Conservation (phyloP, 2,329 filamentous ascomycete genomes). For the Calonectria honghensis region DNA sequence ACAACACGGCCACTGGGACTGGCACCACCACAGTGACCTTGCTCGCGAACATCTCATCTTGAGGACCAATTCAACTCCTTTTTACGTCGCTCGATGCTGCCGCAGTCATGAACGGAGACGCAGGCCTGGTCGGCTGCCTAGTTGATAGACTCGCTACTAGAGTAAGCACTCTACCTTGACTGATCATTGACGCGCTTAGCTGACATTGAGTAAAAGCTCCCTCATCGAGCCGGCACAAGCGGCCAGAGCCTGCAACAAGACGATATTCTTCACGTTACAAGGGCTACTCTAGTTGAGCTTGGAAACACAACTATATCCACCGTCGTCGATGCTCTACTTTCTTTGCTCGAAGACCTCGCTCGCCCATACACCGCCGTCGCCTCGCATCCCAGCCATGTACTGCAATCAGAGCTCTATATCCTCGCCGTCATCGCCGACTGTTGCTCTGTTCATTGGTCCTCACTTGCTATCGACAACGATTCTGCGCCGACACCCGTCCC, state of each 20-base stretch:
- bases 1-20: conserved; percentile 27
- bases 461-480: conserved; percentile 59
- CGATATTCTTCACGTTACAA: conserved; percentile 76
- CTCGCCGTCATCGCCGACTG: conserved; percentile 79
- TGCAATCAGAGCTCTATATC: conserved; percentile 80
- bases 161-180: conserved; percentile 63
- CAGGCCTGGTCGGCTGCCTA: conserved; percentile 76
- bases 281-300: conserved; percentile 76
- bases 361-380: conserved; percentile 71
- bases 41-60: conserved; percentile 32
- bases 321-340: conserved; percentile 75
- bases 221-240: conserved; percentile 77
- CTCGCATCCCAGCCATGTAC: conserved; percentile 74
- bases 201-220: conserved; percentile 72
- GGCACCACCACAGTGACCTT: conserved; percentile 25
- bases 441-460: conserved; percentile 76
- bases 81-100: conserved; percentile 49
- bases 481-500: conserved; percentile 52
- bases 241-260: conserved; percentile 75
- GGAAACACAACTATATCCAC: conserved; percentile 71
- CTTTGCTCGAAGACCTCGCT: conserved; percentile 75
- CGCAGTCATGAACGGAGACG: conserved; percentile 73
- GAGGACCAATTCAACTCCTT: conserved; percentile 43
- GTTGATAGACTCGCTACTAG: conserved; percentile 78
- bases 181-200: conserved; percentile 35